Base-by-base conservation (phyloP, 192 early-diverging fungal genomes). In the Coemansia nantahalensis region DNA sequence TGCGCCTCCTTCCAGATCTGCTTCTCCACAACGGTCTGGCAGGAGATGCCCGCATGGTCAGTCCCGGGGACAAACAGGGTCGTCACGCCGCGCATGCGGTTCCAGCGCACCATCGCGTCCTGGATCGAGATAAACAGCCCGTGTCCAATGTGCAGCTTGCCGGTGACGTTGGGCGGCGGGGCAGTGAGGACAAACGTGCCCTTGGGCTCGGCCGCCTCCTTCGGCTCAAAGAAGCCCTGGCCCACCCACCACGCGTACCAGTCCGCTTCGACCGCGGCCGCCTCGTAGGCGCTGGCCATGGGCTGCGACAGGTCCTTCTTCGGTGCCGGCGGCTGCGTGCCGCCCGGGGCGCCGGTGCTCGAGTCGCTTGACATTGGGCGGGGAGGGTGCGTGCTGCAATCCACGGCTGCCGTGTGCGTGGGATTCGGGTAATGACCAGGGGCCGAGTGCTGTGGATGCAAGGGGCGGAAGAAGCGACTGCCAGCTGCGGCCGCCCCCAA, bases 201-300 rank as follows among this genome's bases (percentile, higher is more conserved):
- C 50, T 88, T 87, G 11, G 84, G 72, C 45, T 79, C 83, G 59
- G 80, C 51, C 79, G 41, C 89, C 92, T 34, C 53, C 22, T 84
- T 73, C 12, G 97, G 97, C 62, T 92, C 80, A 60, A 99, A 97
- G 69, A 82, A 91, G 11, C 87, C 89, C 62, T 88, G 73, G 79
- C 92, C 86, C 72, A 92, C 91, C 95, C 97, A 97, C 93, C 94
- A 99, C 23, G 79, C 83, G 66, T 97, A 94, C 97, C 94, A 99
- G 19, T 91, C 85, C 19, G 90, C 71, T 67, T 99, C 97, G 22
- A 99, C 97, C 24, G 86, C 90, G 38, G 56, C 79, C 11, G 94
- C 93, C 51, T 94, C 86, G 70, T 97, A 99, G 45, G 82, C 73
- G 28, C 74, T 72, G 7, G 93, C 87, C 80, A 95, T 89, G 16